Base-by-base conservation (phyloP, 2,329 filamentous ascomycete species). In the Niveomyces coronatus region DNA sequence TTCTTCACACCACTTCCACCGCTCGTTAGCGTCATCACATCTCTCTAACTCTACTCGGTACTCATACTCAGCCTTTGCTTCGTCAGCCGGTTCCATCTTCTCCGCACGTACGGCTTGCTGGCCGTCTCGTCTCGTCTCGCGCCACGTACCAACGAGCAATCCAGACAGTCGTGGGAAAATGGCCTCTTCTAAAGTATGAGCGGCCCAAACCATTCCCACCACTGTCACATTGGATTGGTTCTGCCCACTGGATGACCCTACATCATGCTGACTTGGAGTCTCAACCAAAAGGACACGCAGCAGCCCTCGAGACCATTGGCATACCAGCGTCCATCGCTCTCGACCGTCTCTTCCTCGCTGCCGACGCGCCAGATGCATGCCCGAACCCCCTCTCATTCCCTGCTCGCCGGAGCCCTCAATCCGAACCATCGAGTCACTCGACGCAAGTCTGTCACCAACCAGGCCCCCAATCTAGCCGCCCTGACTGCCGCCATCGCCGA, bases 391-490 rank as follows among this genome's bases (percentile, higher is more conserved):
- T 85, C 85, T 35, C 82, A 91, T 61, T 89, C 85, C 42, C 70
- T 87, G 50, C 82, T 88, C 40, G 74, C 82, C 43, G 77, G 78
- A 49, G 77, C 82, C 42, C 74, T 88, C 54, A 89, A 88, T 65
- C 66, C 79, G 50, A 80, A 77, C 58, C 84, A 94, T 61, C 84
- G 91, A 50, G 78, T 96, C 49, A 87, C 85, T 51, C 85, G 89
- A 53, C 79, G 91, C 52, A 96, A 96, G 74, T 95, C 88, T 63
- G 87, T 94, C 56, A 86, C 85, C 44, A 82, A 78, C 47, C 75
- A 80, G 32, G 73, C 71, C 33, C 71, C 75, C 58, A 88, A 83
- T 61, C 76, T 82, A 31, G 80, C 83, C 14, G 85, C 83, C 38
- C 67, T 89, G 45, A 82, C 83, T 22, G 81, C 81, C 10, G 83